A percentile compares a stretch with the other conserved stretches of the same genome.
Conservation (phyloP, 2,329 filamentous ascomycete species). For the Cyanodermella asteris region DNA sequence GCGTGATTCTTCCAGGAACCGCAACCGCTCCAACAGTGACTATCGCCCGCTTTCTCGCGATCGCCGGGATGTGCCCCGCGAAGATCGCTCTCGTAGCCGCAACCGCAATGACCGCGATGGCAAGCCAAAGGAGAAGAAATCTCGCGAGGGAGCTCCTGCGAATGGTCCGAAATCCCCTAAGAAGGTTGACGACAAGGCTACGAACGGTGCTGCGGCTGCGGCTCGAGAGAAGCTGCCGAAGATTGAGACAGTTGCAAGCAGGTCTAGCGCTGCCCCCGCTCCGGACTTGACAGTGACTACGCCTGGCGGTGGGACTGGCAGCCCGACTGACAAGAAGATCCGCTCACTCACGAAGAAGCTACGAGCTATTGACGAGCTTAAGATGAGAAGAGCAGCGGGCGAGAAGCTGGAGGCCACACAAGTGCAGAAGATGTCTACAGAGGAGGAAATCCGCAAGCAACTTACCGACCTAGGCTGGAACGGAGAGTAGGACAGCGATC, state of each 20-base stretch:
- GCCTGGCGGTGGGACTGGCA: slow-evolving; percentile 28
- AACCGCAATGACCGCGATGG: slow-evolving; percentile 16
- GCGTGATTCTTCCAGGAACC: slow-evolving; percentile 31
- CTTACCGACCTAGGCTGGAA: slow-evolving; percentile 39
- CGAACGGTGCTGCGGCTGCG: too few relatives aligned
- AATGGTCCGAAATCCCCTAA: too few relatives aligned
- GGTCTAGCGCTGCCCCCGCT: slow-evolving; percentile 9
- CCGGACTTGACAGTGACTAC: slow-evolving; percentile 12
- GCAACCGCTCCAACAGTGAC: slow-evolving; percentile 24
- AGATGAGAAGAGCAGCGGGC: slow-evolving; percentile 83
- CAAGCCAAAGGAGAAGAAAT: too few relatives aligned
- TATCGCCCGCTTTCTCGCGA: slow-evolving; percentile 15
- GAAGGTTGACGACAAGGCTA: too few relatives aligned
- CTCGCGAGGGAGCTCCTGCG: too few relatives aligned
- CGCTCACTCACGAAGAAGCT: slow-evolving; percentile 91
- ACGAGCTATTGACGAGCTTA: slow-evolving; percentile 87
- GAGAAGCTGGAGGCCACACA: slow-evolving; percentile 98
- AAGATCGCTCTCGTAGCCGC: too few relatives aligned
- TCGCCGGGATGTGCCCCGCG: slow-evolving; percentile 8
- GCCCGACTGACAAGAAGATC: slow-evolving; percentile 81
- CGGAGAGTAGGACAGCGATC: too few relatives aligned
- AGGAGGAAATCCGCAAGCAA: slow-evolving; percentile 65
- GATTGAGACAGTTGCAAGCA: slow-evolving; percentile 12
- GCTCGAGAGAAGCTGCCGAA: too few relatives aligned
- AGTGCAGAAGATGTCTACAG: slow-evolving; percentile 92